Base-by-base conservation (phyloP, 176 grass and related monocot species). In the Pontederia crassipes region DNA sequence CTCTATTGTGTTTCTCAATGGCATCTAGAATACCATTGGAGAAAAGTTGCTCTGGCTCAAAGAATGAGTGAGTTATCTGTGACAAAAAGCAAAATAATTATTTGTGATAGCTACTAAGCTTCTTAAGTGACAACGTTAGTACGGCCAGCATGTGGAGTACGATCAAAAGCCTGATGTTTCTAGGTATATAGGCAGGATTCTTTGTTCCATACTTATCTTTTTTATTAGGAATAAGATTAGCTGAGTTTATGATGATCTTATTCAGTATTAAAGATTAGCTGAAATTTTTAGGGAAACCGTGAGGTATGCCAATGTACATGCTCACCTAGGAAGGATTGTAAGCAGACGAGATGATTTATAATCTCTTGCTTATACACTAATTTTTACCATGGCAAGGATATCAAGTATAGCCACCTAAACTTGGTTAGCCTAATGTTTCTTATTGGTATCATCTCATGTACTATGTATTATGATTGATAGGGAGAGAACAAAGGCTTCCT, bases 401-500 rank as follows among this genome's bases (percentile, higher is more conserved):
- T 40, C 32, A 62, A 15, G 59, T 62, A 46, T 35, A 59, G 27
- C 57, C 11, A 2, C 11, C 14, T 59, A 12, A 28, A 28, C 24
- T 28, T 28, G 29, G 10, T 5, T 27, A 12, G 14, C 29, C 49
- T 28, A 14, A 13, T 9, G 6, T 24, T 11, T 59, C 17, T 12
- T 59, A 28, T 56, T 28, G 10, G 12, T 12, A 59, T 0, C 29
- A 17, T 32, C 13, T 28, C 10, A 26, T 59, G 57, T 24, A 28
- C 12, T 13, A 8, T 59, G 17, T 24, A 12, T 12, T 26, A 12
- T 7, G 12, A 28, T 58, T 59, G 17, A 45, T 46, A 62, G 59
- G 59, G 59, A 17, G 59, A 62, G 59, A 62, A 62, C 8, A 62
- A 62, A 40, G 59, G 32, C 59, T 62, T 62, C 40, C 59, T 46